phyloP scores from a whole-genome alignment of 345 rosid genomes.

The Arabidopsis thaliana region DNA sequence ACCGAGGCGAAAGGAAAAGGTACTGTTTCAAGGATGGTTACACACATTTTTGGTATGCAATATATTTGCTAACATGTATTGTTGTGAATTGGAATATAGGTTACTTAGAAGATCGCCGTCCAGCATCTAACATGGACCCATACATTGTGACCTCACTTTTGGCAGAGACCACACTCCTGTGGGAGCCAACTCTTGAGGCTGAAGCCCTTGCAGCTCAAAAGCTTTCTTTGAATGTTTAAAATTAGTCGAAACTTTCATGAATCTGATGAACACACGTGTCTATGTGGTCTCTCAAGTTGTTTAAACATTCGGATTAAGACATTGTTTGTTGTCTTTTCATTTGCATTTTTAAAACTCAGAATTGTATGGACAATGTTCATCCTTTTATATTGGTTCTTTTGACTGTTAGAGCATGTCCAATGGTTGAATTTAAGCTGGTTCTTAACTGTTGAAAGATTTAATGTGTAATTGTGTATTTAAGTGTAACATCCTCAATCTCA shows the following conservation, averaged over 20 bases:
- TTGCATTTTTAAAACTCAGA: conserved; percentile 30
- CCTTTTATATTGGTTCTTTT: conserved; percentile 28
- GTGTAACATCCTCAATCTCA: no score
- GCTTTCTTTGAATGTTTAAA: conserved; percentile 68
- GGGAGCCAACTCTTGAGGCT: conserved; percentile 84
- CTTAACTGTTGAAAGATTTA: no score
- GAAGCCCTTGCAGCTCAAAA: conserved; percentile 91
- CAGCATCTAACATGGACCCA: conserved; percentile 97
- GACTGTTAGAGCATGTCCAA: not conserved
- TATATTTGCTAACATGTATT: conserved; percentile 24
- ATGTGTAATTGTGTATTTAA: no score
- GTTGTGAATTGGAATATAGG: conserved; percentile 51
- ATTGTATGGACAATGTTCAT: conserved; percentile 23
- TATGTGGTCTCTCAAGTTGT: conserved; percentile 19
- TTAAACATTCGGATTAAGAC: conserved; percentile 24
- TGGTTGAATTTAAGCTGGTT: no score
- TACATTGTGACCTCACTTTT: conserved; percentile 71
- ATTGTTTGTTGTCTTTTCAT: conserved; percentile 30
- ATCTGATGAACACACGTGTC: conserved; percentile 12
- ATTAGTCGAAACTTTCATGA: conserved; percentile 26
- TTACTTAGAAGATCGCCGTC: conserved; percentile 89
- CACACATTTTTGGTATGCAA: not conserved
- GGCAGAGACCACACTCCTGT: conserved; percentile 77
- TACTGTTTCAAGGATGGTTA: conserved; percentile 29
- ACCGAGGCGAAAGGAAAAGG: conserved; percentile 95